Evolutionary conservation across 805 yeast genomes (phyloP).

Genomic region (Schwanniomyces yamadae): DNA sequence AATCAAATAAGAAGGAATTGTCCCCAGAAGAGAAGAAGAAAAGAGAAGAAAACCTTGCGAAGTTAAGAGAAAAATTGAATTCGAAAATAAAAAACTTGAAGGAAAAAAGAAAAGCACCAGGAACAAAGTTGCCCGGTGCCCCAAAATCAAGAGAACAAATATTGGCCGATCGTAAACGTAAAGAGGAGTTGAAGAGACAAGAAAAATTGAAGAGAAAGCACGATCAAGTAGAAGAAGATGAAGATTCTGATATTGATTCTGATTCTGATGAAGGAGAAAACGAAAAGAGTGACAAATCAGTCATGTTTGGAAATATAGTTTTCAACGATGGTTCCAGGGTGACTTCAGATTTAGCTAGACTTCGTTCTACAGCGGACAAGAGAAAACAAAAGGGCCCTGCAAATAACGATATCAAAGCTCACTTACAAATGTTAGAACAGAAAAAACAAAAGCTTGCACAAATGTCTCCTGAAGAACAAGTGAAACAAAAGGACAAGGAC

Average conservation of each 20-base stretch:
- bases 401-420: slow-evolving; percentile 79
- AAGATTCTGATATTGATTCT: slow-evolving; percentile 35
- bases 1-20: slow-evolving; percentile 20
- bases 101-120: slow-evolving; percentile 89
- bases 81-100: slow-evolving; percentile 66
- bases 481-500: slow-evolving; percentile 63
- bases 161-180: slow-evolving; percentile 57
- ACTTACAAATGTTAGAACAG: slow-evolving; percentile 69
- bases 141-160: slow-evolving; percentile 83
- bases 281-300: slow-evolving; percentile 30
- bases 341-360: slow-evolving; percentile 64
- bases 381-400: slow-evolving; percentile 78
- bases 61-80: slow-evolving; percentile 76
- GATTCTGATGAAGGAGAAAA: slow-evolving; percentile 29
- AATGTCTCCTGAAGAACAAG: slow-evolving; percentile 61
- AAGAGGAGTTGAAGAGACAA: slow-evolving; percentile 46
- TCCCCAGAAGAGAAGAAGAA: slow-evolving; percentile 50
- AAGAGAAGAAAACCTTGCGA: slow-evolving; percentile 56
- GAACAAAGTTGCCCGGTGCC: slow-evolving; percentile 76
- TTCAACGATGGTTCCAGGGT: slow-evolving; percentile 80
- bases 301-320: slow-evolving; percentile 77
- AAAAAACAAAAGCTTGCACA: slow-evolving; percentile 62
- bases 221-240: slow-evolving; percentile 43
- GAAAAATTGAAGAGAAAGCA: slow-evolving; percentile 41
- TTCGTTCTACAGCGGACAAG: slow-evolving; percentile 48